Evolutionary conservation across 202 grass and related monocot species (phyloP).

Genomic region (Alloteropsis angusta): DNA sequence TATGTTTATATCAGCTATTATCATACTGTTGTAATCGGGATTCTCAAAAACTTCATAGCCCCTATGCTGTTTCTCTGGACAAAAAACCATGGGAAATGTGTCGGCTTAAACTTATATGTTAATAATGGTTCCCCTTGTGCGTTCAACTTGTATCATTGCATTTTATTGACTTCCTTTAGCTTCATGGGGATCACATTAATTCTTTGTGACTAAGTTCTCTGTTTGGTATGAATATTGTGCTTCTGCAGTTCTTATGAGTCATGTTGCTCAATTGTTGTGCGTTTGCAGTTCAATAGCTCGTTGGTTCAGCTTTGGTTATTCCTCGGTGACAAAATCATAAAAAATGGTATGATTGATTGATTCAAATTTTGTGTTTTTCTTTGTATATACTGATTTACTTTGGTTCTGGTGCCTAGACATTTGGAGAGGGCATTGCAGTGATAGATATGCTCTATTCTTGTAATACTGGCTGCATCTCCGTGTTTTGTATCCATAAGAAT

Average conservation of each 20-base stretch:
- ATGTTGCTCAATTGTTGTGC: background rate
- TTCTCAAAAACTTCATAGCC: background rate
- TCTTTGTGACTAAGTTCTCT: background rate
- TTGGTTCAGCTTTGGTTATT: conserved; percentile 16
- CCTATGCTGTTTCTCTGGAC: background rate
- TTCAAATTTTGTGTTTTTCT: conserved; percentile 1
- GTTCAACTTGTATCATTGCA: background rate
- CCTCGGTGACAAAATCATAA: background rate
- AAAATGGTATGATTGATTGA: conserved; percentile 36
- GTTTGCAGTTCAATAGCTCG: conserved; percentile 20
- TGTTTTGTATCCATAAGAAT: conserved; percentile 7
- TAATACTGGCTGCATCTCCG: background rate
- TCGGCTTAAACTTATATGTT: background rate
- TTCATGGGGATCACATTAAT: background rate
- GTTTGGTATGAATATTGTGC: background rate
- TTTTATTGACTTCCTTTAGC: background rate
- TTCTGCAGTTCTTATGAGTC: background rate
- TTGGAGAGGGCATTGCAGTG: background rate
- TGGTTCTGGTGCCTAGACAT: background rate
- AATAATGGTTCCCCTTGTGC: background rate
- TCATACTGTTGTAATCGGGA: background rate
- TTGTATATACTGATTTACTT: background rate
- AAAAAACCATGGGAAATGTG: background rate
- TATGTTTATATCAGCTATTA: background rate
- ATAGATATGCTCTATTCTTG: background rate